Base-by-base conservation (phyloP, 345 rosid genomes). In the Bretschneidera sinensis region DNA sequence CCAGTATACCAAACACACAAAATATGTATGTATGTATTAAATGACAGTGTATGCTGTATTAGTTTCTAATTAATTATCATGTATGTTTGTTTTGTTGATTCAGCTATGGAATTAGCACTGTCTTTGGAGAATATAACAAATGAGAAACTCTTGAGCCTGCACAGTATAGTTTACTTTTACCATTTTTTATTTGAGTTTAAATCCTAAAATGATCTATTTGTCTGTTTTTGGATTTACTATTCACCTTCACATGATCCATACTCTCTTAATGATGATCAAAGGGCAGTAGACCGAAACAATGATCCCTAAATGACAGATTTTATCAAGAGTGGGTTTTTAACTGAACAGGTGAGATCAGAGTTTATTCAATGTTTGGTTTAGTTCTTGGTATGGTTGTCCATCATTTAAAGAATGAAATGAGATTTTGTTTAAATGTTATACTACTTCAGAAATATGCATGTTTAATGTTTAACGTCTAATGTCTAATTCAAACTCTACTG, bases 51-150 rank as follows among this genome's bases (percentile, higher is more conserved):
- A 1, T 24, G 18, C 9, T 22, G 17, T 16, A 48, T 62, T 24
- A 24, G n/a, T 21, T 22, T 18, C 33, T 43, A 57, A 24, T 48
- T 60, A 35, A 43, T 60, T 31, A 9, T 9, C 35, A 31, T 31
- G 35, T 31, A 4, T 31, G 4, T 31, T 9, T 9, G 39, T 13
- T 23, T 34, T 18, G 2, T 48, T 63, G 54, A 39, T 61, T 24
- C 83, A 94, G 99, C 99, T 16, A 88, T 94, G 97, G 99, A 94
- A 76, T 64, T 94, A 31, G 83, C 96, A 10, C 65, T 94, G 56
- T 83, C 97, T 17, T 54, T 94, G 58, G 97, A 90, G 84, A 94
- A 94, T 79, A 79, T 94, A 55, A 83, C 78, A 18, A 94, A 86
- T 55, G 92, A 81, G 72, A 94, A 94, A 75, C 92, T 94, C 19